Base-by-base conservation (phyloP, 768 basidiomycete species). In the Austroboletus festivus region DNA sequence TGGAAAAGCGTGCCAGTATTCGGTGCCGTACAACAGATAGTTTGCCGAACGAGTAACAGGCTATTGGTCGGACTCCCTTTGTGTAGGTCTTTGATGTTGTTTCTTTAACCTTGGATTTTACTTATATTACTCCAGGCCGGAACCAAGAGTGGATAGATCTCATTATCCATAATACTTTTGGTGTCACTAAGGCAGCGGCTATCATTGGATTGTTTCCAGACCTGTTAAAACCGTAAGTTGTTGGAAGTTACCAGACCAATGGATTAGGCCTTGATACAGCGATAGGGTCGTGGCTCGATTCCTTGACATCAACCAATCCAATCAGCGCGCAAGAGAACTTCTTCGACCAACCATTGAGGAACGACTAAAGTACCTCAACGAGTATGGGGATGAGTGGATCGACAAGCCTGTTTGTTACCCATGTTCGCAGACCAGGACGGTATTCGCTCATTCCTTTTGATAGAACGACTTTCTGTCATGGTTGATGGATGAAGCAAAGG, bases 181-280 rank as follows among this genome's bases (percentile, higher is more conserved):
- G 67, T 33, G 60, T 72, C 18, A 28, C 57, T 3, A 57, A 47
- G 11, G 61, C 53, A 22, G 58, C 51, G 0, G 22, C 26, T 1
- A 22, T 70, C 10, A 48, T 72, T 26, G 53, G 52, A n/a, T 19
- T 62, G 12, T 64, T 71, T 31, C 75, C 74, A 4, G 33, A 44
- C 2, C 57, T 65, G 19, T 33, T 73, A 37, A 61, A 59, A 48
- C 67, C 63, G 70, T 74, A 38, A 37, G 58, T 47, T 18, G 15
- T 10, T 16, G 15, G 9, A 2, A 5, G 24, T 26, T 10, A 2
- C 26, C 10, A 41, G 9, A 1, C 12, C 15, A 28, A 10, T 57
- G 58, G n/a, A 80, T 33, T 23, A 24, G 6, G 2, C n/a, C n/a
- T 34, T 78, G 79, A 75, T 2, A 75, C 8, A 13, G n/a, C 42